Percentiles rank a stretch among this genome's conserved stretches.
phyloP scores from a whole-genome alignment of 768 basidiomycete species.

The Collybiopsis luxurians region DNA sequence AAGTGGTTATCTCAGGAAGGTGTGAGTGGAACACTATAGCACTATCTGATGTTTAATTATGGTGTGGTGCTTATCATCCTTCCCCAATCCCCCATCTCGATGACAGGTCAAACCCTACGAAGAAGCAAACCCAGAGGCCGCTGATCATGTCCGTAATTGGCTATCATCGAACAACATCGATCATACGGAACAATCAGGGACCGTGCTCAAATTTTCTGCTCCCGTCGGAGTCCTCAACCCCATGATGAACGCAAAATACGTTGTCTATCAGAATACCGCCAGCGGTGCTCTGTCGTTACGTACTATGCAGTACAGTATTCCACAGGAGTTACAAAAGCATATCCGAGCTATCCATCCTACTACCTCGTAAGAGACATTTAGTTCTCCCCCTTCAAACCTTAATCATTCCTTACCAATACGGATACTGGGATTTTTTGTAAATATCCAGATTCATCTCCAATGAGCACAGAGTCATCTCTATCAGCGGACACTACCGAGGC shows the following conservation, averaged over 20 bases:
- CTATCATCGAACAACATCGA: constrained; percentile 37
- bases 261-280: constrained; percentile 28
- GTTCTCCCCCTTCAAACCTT: too few relatives aligned
- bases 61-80: too few relatives aligned
- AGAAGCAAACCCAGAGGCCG: constrained; percentile 10
- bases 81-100: too few relatives aligned
- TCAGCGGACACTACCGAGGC: constrained; percentile 10
- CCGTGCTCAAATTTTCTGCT: constrained; percentile 31
- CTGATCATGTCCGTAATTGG: constrained; percentile 39
- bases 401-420: neutral
- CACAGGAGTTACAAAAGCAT: constrained; percentile 17
- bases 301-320: constrained; percentile 24
- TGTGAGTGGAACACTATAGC: constrained; percentile 13
- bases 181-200: constrained; percentile 32
- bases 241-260: constrained; percentile 33
- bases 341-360: constrained; percentile 25
- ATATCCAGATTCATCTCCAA: constrained; percentile 2
- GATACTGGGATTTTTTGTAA: neutral
- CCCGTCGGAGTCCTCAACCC: constrained; percentile 31
- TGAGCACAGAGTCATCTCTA: neutral
- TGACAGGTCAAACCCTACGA: constrained; percentile 16
- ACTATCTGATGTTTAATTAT: too few relatives aligned
- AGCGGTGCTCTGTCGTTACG: constrained; percentile 20
- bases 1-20: constrained; percentile 26
- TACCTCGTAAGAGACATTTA: constrained; percentile 14